phyloP scores from a whole-genome alignment of 495 filamentous ascomycete genomes.

The Geoglossum glabrum region DNA sequence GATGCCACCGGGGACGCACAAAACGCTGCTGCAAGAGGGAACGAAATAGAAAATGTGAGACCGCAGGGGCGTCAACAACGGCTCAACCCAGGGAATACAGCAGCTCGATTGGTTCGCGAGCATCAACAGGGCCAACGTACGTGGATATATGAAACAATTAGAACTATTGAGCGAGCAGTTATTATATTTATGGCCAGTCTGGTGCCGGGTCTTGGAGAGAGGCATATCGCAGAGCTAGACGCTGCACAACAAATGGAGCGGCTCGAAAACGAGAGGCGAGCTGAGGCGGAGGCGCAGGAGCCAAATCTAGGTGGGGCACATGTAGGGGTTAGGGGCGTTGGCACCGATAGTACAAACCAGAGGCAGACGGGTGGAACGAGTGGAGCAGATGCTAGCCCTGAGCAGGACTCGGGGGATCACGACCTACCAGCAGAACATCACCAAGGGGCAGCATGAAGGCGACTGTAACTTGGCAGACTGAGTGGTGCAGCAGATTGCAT shows the following conservation, averaged over 20 bases:
- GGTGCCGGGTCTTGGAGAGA: slow-evolving; percentile 66
- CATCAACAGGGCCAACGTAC: slow-evolving; percentile 25
- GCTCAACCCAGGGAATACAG: slow-evolving; percentile 11
- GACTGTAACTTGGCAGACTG: background rate
- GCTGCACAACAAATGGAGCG: slow-evolving; percentile 33
- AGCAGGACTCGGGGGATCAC: background rate
- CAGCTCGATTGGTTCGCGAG: slow-evolving; percentile 32
- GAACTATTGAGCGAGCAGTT: slow-evolving; percentile 51
- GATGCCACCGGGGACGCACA: slow-evolving; percentile 4
- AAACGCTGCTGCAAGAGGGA: background rate
- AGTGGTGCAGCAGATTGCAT: background rate
- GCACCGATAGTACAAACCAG: background rate
- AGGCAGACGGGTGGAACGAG: background rate
- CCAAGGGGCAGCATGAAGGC: background rate
- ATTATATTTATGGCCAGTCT: slow-evolving; percentile 71
- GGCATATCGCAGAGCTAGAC: slow-evolving; percentile 53
- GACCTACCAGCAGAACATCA: background rate
- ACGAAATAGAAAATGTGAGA: background rate
- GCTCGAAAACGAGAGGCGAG: slow-evolving; percentile 26
- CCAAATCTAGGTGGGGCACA: background rate
- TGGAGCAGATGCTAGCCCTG: background rate
- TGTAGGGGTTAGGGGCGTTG: background rate
- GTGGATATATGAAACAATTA: slow-evolving; percentile 35
- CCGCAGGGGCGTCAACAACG: slow-evolving; percentile 4
- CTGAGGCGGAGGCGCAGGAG: slow-evolving; percentile 2